These are phyloP conservation scores for Solanum piurae DNA, from an alignment of 257 asterid genomes.

Conservation along the genomic window DNA sequence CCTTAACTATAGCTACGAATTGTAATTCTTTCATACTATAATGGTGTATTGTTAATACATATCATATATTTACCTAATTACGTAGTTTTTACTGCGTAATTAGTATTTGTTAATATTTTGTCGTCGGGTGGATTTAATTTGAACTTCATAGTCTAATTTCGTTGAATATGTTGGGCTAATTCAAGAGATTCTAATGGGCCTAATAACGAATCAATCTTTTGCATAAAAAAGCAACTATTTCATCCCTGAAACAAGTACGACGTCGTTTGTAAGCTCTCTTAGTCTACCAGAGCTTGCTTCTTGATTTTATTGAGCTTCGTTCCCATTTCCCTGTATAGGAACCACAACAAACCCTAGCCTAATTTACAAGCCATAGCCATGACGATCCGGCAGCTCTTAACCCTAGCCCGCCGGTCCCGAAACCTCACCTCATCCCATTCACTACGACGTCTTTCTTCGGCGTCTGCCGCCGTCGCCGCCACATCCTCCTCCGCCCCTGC, in stretches of 20 bases:
- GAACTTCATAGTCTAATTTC: neutral
- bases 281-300: neutral
- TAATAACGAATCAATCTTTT: neutral
- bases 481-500: slow-evolving; percentile 2
- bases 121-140: too few relatives aligned
- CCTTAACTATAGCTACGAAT: too few relatives aligned
- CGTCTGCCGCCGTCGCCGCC: slow-evolving; percentile 29
- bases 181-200: neutral
- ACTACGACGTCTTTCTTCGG: slow-evolving; percentile 27
- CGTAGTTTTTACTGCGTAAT: too few relatives aligned
- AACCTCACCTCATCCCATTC: slow-evolving; percentile 11
- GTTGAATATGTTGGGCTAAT: neutral
- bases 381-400: slow-evolving; percentile 77
- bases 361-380: neutral
- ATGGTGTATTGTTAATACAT: too few relatives aligned
- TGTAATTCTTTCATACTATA: too few relatives aligned
- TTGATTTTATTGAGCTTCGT: neutral
- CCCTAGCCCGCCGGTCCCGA: slow-evolving; percentile 42
- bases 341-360: slow-evolving; percentile 20
- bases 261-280: neutral
- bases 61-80: too few relatives aligned
- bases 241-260: neutral
- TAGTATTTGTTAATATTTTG: too few relatives aligned
- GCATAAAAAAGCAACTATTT: neutral
- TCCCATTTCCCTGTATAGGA: neutral